phyloP scores from a whole-genome alignment of 352 stramenopile species.

The Aphanomyces stellatus region DNA sequence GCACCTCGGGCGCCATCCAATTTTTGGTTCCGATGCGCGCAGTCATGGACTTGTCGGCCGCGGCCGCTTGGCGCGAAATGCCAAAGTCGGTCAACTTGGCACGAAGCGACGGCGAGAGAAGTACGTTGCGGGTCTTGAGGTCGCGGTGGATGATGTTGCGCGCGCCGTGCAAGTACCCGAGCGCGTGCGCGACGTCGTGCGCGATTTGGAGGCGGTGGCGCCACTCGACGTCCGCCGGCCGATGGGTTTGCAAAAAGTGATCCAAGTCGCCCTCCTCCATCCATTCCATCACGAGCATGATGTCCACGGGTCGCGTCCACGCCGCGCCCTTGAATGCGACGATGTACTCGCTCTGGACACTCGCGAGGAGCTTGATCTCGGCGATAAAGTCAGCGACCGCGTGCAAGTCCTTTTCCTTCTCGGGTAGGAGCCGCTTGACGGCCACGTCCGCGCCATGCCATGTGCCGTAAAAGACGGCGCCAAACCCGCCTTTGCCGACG shows the following conservation, averaged over 20 bases:
- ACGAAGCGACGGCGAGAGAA: constrained; percentile 23
- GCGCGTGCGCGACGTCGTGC: constrained; percentile 30
- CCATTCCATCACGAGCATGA: neutral
- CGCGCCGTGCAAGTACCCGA: constrained; percentile 39
- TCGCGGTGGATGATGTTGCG: constrained; percentile 47
- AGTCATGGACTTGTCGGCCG: neutral
- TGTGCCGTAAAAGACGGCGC: too few relatives aligned
- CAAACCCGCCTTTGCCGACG: neutral
- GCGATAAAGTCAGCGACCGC: too few relatives aligned
- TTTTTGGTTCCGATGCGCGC: too few relatives aligned
- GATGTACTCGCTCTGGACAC: neutral
- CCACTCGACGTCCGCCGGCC: neutral
- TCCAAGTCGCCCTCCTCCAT: constrained; percentile 2
- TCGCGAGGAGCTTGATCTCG: too few relatives aligned
- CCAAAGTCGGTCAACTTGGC: constrained; percentile 15
- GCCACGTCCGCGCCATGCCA: neutral
- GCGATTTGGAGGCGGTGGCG: constrained; percentile 19
- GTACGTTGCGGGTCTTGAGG: constrained; percentile 48
- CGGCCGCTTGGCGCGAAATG: neutral
- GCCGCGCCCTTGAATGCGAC: neutral
- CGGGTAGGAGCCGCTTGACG: too few relatives aligned
- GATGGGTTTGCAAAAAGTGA: neutral
- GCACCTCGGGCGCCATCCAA: neutral
- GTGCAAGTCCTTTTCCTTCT: too few relatives aligned
- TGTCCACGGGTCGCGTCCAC: neutral